These are phyloP conservation scores for Biscogniauxia marginata DNA, from an alignment of 2,329 filamentous ascomycete genomes.

Conservation along the genomic window DNA sequence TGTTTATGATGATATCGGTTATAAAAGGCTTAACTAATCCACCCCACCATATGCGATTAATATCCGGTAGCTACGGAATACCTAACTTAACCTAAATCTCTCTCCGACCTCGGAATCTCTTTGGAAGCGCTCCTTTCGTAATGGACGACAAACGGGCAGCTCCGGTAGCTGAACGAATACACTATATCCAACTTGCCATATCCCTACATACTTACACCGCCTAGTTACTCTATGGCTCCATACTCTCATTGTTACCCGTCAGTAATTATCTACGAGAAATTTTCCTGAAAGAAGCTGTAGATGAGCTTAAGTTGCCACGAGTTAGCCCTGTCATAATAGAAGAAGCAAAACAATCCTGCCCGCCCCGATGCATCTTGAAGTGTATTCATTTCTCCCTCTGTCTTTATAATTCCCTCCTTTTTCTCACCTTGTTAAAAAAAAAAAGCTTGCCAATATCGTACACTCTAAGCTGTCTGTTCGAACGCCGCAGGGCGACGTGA, in stretches of 20 bases:
- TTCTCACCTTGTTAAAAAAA: too few relatives aligned
- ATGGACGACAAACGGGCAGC: not conserved
- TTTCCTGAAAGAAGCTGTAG: too few relatives aligned
- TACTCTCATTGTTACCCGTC: too few relatives aligned
- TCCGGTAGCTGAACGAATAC: not conserved
- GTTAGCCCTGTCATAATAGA: too few relatives aligned
- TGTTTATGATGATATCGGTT: too few relatives aligned
- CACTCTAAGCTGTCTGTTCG: too few relatives aligned
- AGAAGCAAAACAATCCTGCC: not conserved
- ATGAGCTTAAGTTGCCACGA: too few relatives aligned
- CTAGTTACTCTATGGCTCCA: too few relatives aligned
- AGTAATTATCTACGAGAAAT: too few relatives aligned
- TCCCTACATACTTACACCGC: not conserved
- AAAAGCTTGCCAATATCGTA: too few relatives aligned
- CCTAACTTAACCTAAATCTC: not conserved
- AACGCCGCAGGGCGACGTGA: too few relatives aligned
- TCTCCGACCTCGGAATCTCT: not conserved
- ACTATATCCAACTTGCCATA: not conserved
- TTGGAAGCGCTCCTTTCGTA: not conserved
- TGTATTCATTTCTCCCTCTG: not conserved
- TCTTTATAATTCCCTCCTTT: constrained; percentile 3
- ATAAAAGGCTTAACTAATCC: too few relatives aligned
- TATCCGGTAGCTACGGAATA: not conserved
- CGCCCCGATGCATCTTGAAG: constrained; percentile 12
- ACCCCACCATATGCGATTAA: not conserved